phyloP scores from a whole-genome alignment of 1,139 yeast genomes.

The Suhomyces maxii region DNA sequence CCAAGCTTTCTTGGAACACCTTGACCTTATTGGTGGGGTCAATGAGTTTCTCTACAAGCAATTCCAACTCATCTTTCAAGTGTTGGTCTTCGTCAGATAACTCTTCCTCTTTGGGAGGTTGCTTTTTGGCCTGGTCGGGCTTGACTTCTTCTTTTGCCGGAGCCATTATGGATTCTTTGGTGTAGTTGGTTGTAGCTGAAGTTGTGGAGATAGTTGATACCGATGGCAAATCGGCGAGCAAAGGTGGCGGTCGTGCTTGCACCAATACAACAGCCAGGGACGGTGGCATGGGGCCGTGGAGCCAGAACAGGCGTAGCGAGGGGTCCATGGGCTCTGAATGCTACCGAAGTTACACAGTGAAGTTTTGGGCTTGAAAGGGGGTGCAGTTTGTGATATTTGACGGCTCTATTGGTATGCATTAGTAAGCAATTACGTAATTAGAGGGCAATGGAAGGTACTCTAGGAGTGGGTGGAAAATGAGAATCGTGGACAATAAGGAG shows the following conservation, averaged over 20 bases:
- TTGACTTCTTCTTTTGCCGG: constrained; percentile 21
- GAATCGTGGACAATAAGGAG: too few relatives aligned
- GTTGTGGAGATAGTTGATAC: constrained; percentile 1
- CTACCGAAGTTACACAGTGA: too few relatives aligned
- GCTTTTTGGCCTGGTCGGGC: constrained; percentile 24
- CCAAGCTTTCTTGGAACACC: constrained; percentile 60
- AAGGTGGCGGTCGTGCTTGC: neutral
- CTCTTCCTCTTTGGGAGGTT: constrained; percentile 64
- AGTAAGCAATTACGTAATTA: too few relatives aligned
- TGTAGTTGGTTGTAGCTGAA: constrained; percentile 3
- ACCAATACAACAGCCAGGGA: neutral
- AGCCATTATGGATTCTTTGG: constrained; percentile 11
- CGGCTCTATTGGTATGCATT: too few relatives aligned
- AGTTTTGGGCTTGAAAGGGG: too few relatives aligned
- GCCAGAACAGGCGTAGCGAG: too few relatives aligned
- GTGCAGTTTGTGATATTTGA: too few relatives aligned
- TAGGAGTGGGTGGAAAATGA: too few relatives aligned
- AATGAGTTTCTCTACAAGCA: constrained; percentile 75
- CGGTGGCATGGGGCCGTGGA: too few relatives aligned
- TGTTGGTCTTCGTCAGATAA: constrained; percentile 91
- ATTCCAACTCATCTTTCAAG: constrained; percentile 82
- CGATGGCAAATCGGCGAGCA: constrained; percentile 11
- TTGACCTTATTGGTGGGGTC: constrained; percentile 42
- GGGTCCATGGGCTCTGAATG: too few relatives aligned
- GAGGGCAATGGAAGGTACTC: too few relatives aligned